Base-by-base conservation (phyloP, 768 basidiomycete genomes). In the Mycena vitilis region DNA sequence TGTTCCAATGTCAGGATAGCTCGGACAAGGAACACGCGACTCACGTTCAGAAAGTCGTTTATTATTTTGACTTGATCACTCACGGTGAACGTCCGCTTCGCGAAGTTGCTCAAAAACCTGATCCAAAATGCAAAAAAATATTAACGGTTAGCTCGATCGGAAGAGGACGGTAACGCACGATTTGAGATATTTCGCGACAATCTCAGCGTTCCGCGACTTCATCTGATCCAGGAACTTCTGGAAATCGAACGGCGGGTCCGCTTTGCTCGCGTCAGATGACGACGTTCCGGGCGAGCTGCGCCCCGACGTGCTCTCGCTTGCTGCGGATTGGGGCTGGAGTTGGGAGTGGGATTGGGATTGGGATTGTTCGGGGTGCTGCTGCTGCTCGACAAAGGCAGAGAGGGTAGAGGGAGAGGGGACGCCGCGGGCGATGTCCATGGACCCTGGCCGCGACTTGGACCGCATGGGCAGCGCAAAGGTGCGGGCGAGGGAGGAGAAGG, bases 181-280 rank as follows among this genome's bases (percentile, higher is more conserved):
- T 83, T 95, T 89, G 58, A 99, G 85, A 82, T 96, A 99, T 79
- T 95, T 95, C 36, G 94, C 95, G 23, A 99, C 92, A 8, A 96
- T 94, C 63, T 99, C 98, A 2, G 97, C 95, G 56, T 87, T 82
- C 74, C 89, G 91, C 48, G 85, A 80, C 81, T 97, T 94, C 89
- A 99, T 95, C 79, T 99, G 96, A 78, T 96, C 95, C 70, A 99
- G 80, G 79, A 99, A 99, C 55, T 85, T 89, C 76, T 97, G 95
- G 77, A 98, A 99, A 79, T 99, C 97, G 73, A 98, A 99, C 49
- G 83, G 82, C 0, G 83, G 82, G 65, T 81, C 80, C 55, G 85
- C 86, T 44, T 66, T 76, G 40, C 74, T 73, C 64, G 77, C 80
- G 22, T 75, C 48, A 52, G 74, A 48, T 25, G 63, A 48, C n/a